A percentile compares a stretch with the other conserved stretches of the same genome.
Evolutionary conservation across 2,329 filamentous ascomycete species (phyloP).

Genomic region (Akanthomyces lecanii): DNA sequence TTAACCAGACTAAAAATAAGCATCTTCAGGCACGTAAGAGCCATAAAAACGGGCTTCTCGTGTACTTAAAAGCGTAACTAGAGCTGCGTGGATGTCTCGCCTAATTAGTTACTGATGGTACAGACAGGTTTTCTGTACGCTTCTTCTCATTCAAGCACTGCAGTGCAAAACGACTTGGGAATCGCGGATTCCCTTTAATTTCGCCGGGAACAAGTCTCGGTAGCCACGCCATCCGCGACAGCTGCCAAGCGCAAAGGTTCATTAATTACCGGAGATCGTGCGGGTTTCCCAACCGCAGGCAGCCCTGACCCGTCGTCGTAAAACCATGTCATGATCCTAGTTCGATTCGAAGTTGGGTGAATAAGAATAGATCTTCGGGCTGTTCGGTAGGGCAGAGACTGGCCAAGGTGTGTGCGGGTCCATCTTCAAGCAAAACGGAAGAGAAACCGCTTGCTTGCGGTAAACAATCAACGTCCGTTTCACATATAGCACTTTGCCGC

Average conservation of each 20-base stretch:
- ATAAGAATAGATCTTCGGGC: background rate
- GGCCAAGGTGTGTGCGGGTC: background rate
- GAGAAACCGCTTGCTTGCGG: background rate
- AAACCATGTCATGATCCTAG: background rate
- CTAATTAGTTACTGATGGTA: no score
- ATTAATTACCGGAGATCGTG: background rate
- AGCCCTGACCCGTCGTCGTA: background rate
- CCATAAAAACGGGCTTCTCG: background rate
- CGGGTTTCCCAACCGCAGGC: background rate
- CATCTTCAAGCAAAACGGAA: background rate
- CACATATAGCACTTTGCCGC: background rate
- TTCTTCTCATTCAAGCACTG: background rate
- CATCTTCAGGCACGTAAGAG: background rate
- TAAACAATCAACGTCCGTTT: conserved; percentile 3
- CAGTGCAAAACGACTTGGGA: background rate
- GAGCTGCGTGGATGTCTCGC: no score
- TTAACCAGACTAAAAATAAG: background rate
- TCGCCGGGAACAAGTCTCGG: background rate
- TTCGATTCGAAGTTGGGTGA: background rate
- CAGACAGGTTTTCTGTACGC: no score
- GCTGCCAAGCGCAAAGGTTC: background rate
- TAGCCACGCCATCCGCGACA: background rate
- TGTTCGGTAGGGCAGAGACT: background rate
- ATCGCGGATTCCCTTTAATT: background rate
- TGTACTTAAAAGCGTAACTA: background rate